Base-by-base conservation (phyloP, 441 rosid genomes). In the Jatropha podagrica region DNA sequence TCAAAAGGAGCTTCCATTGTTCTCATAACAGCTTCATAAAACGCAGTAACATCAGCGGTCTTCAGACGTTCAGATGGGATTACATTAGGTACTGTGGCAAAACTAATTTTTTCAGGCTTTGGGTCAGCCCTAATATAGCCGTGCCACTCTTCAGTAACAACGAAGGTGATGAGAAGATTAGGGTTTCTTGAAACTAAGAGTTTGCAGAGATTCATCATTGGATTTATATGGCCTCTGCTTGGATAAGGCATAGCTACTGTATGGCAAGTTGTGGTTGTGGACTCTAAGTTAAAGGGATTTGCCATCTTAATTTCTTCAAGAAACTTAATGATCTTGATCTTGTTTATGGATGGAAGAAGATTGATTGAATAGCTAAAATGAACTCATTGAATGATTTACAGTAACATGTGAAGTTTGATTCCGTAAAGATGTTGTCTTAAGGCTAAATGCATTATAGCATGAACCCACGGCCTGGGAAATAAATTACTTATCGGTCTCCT, bases 141-240 rank as follows among this genome's bases (percentile, higher is more conserved):
- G 59, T 83, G 78, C 97, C 97, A 92, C 83, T 92, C 96, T 71
- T 93, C 91, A 3, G 96, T 91, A 78, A 91, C 79, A 52, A 90
- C 89, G 73, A 88, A 85, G 4, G 91, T 87, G 67, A 90, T 77
- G 72, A 79, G 63, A 62, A 91, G 81, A 55, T 80, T 71, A 4
- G 72, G 77, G 9, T 63, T 72, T 48, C 76, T 81, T 40, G 85
- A 78, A 67, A 72, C 65, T 42, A 93, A 79, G 32, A 74, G 70
- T 77, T 82, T 84, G 88, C 91, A 90, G 74, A 91, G 79, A 83
- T 82, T 87, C 86, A 87, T 82, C 93, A 88, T 90, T 23, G 93
- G 93, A 78, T 90, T 92, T 81, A 92, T 38, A 74, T 92, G 96
- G 80, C 97, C 96, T 77, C 96, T 77, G 2, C 93, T 93, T 0